Evolutionary conservation across 805 yeast species (phyloP), one percentile per base, ranked within the genome.

Genomic region (Geotrichum ghanense): DNA sequence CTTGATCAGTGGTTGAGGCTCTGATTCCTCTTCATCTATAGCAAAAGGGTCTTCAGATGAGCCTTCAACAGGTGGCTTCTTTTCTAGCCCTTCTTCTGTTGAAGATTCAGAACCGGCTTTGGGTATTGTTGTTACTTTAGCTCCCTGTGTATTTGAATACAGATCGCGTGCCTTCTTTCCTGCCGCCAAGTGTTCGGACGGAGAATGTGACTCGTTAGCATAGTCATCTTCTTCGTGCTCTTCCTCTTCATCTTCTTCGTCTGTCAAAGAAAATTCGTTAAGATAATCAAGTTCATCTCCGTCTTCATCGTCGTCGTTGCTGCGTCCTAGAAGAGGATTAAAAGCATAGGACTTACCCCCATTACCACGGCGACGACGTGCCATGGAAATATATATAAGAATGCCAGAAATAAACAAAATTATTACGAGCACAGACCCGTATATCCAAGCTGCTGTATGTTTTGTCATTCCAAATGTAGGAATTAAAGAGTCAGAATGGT

Each of bases 401-500:
- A 62, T 35, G 4, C 60, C 51, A 19, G 50, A 48, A 67, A 59
- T 23, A 72, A 70, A 34, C 69, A 68, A 46, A 70, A 62, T 48
- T 66, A 75, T 64, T 69, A 71, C 54, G 68, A 74, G 52, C 66
- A 75, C 47, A 2, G 64, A 55, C 10, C 67, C 67, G 43, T 59
- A 59, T n/a, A 61, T 35, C 66, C 65, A 62, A 7, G 51, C 49
- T 10, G 57, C 46, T 12, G 60, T 60, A 17, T 53, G 54, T 7
- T 50, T 37, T 10, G 59, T 53, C 41, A 59, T 45, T 2, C 66
- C 66, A 50, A 61, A 59, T 3, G 63, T 53, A 9, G 65, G 65
- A 20, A 62, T 45, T 35, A 50, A 40, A 25, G 54, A 50, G 48
- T 55, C 37, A 10, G 37, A 51, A 14, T 48, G 41, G 14, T 42